Evolutionary conservation across 1,139 yeast species (phyloP), one percentile per base, ranked within the genome.

Genomic region (Petasospora rhodanensis): DNA sequence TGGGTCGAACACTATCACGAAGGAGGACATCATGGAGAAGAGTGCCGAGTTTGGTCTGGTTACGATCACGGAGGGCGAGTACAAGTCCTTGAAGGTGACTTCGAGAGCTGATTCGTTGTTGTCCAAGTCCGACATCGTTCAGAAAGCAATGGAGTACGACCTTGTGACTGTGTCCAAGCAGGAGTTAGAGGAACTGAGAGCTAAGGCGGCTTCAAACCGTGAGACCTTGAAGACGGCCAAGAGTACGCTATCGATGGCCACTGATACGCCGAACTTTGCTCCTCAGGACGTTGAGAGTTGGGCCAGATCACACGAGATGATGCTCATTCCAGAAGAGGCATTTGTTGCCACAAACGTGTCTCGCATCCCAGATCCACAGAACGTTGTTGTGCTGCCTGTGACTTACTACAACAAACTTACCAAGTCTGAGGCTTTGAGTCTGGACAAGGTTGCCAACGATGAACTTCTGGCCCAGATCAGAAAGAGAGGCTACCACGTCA

Each of bases 321-420:
- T 81, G 43, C 64, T 75, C 32, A 65, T 79, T 28, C 83, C 87
- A 4, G 64, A 62, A 29, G 52, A 66, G 13, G 63, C 78, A 4
- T 79, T 72, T 46, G 59, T 80, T 40, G 75, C 83, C 2, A 78
- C 84, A 0, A 75, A 79, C 3, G 68, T 70, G 20, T 69, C 73
- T 9, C 67, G 72, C 47, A 58, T 56, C 7, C 76, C 82, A 2
- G 83, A 77, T 40, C 56, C 66, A n/a, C 59, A 62, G 10, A 73
- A 73, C 44, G 79, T 79, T 22, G 78, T 77, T 35, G 76, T 79
- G 7, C 52, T 81, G 23, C 87, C 89, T 11, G 62, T 70, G 7
- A 67, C 76, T 4, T 80, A 79, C 51, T 81, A 78, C 55, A 70
- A 70, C 44, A 76, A 75, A 51, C 57, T 79, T 42, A 56, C 73